Evolutionary conservation across 2,329 filamentous ascomycete genomes (phyloP), one percentile per base, ranked within the genome.

Genomic region (Onygena corvina): DNA sequence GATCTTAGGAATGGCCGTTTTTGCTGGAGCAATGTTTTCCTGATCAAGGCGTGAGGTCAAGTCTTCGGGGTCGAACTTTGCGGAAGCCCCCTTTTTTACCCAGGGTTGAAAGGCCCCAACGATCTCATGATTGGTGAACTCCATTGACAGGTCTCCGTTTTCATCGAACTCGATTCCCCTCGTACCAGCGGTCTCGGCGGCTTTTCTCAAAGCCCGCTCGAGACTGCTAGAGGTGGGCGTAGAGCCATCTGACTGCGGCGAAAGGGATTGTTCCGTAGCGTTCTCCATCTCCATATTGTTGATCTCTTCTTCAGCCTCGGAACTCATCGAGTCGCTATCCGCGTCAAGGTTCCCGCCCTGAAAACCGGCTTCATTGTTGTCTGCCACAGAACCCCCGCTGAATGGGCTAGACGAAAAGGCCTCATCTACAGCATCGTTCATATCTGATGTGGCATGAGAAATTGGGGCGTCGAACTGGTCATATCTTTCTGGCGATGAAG

Each of bases 221-320:
- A 95, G 67, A 20, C 78, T 80, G 54, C 81, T 88, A 4, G 84
- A 86, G 14, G 78, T 78, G 14, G 77, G 81, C 23, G 72, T 73
- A 21, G 69, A 71, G 47, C 67, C 72, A 53, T 71, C 70, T 18
- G 77, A 79, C 21, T 76, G 75, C 2, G 74, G 71, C 7, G 83
- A 84, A 38, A 79, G 69, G 12, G 83, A 84, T 21, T 78, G 81
- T 27, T 79, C 78, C 1, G 83, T 87, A 54, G 83, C 76, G 57
- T 89, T 84, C 53, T 90, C 86, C 38, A 94, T 71, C 30, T 82
- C 90, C 80, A 89, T 86, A 64, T 86, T 83, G 0, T 85, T 89
- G 25, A 80, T 83, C 55, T 86, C 83, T 53, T 84, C 71, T 48
- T 75, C 74, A 30, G 67, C 71, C 23, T 70, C 72, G 52, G 71